Conservation (phyloP, 2,329 filamentous ascomycete genomes). For the Clarireedia homoeocarpa region DNA sequence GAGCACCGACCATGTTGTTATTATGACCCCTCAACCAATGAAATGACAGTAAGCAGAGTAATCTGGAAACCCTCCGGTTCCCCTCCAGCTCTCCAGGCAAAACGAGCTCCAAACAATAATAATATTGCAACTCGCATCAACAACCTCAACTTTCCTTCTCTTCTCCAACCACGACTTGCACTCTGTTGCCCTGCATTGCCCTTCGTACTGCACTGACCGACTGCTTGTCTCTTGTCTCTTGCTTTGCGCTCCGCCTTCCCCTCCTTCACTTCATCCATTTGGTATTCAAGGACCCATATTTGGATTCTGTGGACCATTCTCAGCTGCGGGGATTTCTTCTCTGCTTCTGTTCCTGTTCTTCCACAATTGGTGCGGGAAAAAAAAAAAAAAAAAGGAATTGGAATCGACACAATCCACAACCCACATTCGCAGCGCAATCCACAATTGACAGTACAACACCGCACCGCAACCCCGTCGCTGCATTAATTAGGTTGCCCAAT, state of each 20-base stretch:
- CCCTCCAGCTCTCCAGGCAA: not conserved
- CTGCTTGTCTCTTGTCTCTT: no score
- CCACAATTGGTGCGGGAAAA: not conserved
- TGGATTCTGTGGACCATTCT: no score
- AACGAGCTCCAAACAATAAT: not conserved
- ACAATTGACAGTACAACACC: no score
- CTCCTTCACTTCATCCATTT: no score
- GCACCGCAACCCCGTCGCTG: not conserved
- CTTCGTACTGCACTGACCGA: not conserved
- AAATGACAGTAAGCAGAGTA: not conserved
- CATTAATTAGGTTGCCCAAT: not conserved
- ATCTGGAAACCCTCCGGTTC: not conserved
- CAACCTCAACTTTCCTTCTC: constrained; percentile 12
- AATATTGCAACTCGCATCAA: constrained; percentile 5
- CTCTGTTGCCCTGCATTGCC: constrained; percentile 1
- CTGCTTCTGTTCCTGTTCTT: no score
- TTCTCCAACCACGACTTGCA: constrained; percentile 8
- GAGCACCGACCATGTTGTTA: constrained; percentile 2
- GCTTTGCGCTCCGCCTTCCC: no score
- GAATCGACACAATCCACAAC: no score
- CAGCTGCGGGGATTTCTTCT: no score
- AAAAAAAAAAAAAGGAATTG: not conserved
- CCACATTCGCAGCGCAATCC: no score
- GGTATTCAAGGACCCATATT: no score
- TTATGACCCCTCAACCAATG: not conserved